Base-by-base conservation (phyloP, 805 yeast genomes). In the Candida boidinii region DNA sequence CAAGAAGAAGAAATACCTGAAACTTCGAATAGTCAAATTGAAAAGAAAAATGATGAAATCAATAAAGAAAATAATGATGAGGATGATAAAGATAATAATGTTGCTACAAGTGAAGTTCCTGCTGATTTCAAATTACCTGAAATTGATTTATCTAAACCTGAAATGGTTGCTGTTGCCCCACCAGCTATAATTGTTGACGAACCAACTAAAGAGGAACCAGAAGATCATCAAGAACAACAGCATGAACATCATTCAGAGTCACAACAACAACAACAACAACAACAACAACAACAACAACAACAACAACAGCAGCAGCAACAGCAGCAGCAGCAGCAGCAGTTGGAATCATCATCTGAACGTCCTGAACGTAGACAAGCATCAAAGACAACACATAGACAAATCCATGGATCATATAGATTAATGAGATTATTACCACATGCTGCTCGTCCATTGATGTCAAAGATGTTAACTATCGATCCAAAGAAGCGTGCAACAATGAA, bases 351-450 rank as follows among this genome's bases (percentile, higher is more conserved):
- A 38, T 22, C 36, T 29, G 57, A 49, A 36, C 46, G 43, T 23
- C 62, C 62, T 7, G 64, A 58, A 38, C 51, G 58, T 21, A 51
- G 62, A 28, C 60, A 58, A 22, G 43, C 50, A 4, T 24, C 49
- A 17, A 30, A 44, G 26, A 35, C 47, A n/a, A 45, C 61, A 23
- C 60, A 56, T 45, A 73, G 72, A 44, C 78, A 76, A 40, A 74
- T 81, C 17, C 87, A 81, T 47, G 94, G 94, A 6, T 90, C 92
- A 9, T 83, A 83, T 57, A 65, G 94, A 51, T 60, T 83, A 42
- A 73, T 83, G 79, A 71, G 94, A 57, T 60, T 83, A 31, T 58
- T 83, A 23, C 94, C 94, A 4, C 94, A 83, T 53, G 87, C 90
- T 7, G 64, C 92, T 12, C 69, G 94, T 54, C 92, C 90, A 10